These are phyloP conservation scores for Clitocybe nebularis DNA, from an alignment of 1,284 basidiomycete genomes.

Conservation along the genomic window DNA sequence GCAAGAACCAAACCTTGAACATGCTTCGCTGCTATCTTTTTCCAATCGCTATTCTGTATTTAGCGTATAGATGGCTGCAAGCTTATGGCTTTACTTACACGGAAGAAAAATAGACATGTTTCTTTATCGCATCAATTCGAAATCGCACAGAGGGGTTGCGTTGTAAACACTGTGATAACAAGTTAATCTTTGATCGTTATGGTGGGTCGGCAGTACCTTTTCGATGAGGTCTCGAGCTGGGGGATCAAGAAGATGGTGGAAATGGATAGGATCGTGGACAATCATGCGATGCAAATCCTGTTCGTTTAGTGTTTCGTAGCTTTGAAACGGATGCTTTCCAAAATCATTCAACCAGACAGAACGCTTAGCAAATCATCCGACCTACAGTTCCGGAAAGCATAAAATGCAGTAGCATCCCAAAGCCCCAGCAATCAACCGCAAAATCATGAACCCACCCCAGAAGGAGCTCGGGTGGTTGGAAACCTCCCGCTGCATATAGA, in stretches of 20 bases:
- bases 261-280: constrained; percentile 22
- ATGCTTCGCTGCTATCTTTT: constrained; percentile 26
- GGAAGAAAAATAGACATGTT: constrained; percentile 41
- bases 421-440: constrained; percentile 81
- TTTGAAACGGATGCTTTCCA: constrained; percentile 39
- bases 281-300: constrained; percentile 22
- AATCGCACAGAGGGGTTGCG: constrained; percentile 47
- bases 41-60: constrained; percentile 35
- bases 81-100: constrained; percentile 32
- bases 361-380: no score
- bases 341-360: no score
- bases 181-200: background rate
- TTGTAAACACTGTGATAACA: constrained; percentile 44
- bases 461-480: constrained; percentile 70
- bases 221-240: constrained; percentile 35
- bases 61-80: background rate
- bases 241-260: constrained; percentile 26
- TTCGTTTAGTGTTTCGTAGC: constrained; percentile 7
- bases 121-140: constrained; percentile 34
- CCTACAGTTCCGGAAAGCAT: constrained; percentile 59
- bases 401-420: constrained; percentile 74
- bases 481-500: constrained; percentile 31
- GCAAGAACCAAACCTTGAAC: constrained; percentile 18
- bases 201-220: constrained; percentile 26
- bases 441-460: constrained; percentile 69